Evolutionary conservation across 2,329 filamentous ascomycete species (phyloP).

Genomic region (Microcyclosporella mali): DNA sequence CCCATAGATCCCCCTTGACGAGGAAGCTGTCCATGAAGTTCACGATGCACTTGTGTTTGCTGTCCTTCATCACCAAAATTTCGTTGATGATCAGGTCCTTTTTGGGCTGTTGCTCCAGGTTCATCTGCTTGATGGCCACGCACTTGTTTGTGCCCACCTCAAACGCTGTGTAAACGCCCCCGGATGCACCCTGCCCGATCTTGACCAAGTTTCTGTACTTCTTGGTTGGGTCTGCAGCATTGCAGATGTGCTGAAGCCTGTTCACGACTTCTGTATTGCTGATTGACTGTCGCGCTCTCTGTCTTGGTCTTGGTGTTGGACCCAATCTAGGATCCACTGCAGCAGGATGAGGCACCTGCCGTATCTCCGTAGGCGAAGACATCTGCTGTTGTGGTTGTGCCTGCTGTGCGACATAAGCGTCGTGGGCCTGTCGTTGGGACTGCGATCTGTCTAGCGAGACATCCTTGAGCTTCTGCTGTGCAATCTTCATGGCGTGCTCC

Average conservation of each 20-base stretch:
- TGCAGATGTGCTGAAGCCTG: constrained; percentile 82
- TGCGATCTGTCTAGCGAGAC: constrained; percentile 59
- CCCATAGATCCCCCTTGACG: constrained; percentile 86
- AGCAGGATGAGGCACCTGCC: constrained; percentile 29
- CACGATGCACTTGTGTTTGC: constrained; percentile 96
- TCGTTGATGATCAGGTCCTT: constrained; percentile 99
- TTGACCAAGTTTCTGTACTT: constrained; percentile 85
- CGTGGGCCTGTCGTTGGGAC: constrained; percentile 57
- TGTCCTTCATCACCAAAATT: constrained; percentile 98
- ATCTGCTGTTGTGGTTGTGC: constrained; percentile 44
- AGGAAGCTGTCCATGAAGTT: constrained; percentile 99
- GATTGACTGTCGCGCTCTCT: constrained; percentile 67
- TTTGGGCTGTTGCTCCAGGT: constrained; percentile 95
- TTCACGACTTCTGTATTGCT: constrained; percentile 70
- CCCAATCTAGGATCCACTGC: constrained; percentile 44
- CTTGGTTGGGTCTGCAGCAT: constrained; percentile 77
- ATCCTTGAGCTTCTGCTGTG: constrained; percentile 66
- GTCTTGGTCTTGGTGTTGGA: constrained; percentile 63
- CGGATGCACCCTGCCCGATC: constrained; percentile 95
- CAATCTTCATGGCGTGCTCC: constrained; percentile 72
- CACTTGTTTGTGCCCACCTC: constrained; percentile 76
- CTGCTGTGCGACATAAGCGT: constrained; percentile 39
- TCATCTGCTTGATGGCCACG: constrained; percentile 99
- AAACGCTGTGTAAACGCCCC: constrained; percentile 88
- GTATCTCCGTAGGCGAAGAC: constrained; percentile 20